Conservation (phyloP, 768 basidiomycete species). For the Mycena kentingensis region DNA sequence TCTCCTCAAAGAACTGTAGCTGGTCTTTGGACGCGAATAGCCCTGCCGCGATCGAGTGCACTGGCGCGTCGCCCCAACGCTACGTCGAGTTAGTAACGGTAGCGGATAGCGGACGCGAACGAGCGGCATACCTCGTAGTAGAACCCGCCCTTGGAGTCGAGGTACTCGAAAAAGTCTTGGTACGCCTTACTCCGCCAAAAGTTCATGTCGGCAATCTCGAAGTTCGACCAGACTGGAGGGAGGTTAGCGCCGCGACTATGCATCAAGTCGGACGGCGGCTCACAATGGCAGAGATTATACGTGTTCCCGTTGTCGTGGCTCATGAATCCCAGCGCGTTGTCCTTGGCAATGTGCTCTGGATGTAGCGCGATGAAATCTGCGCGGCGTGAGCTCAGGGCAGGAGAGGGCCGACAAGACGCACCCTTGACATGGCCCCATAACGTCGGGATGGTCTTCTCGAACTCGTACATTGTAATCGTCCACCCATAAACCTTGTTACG, state of each 20-base stretch:
- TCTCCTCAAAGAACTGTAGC: conserved; percentile 76
- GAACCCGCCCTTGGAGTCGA: conserved; percentile 64
- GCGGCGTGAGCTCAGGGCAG: not conserved
- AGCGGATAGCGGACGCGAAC: conserved; percentile 39
- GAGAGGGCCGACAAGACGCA: conserved; percentile 26
- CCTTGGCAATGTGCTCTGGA: conserved; percentile 57
- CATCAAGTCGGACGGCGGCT: conserved; percentile 26
- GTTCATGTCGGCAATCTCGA: conserved; percentile 69
- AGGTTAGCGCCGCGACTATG: not conserved
- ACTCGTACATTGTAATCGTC: conserved; percentile 76
- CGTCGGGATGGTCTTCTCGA: conserved; percentile 70
- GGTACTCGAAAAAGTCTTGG: conserved; percentile 62
- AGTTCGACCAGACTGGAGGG: conserved; percentile 57
- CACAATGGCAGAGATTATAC: conserved; percentile 77
- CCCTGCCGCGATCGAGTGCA: conserved; percentile 68
- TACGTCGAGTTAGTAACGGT: conserved; percentile 27
- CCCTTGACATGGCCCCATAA: conserved; percentile 74
- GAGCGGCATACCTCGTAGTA: conserved; percentile 64
- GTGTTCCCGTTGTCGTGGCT: conserved; percentile 49
- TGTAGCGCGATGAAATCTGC: conserved; percentile 56
- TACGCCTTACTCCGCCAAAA: conserved; percentile 72
- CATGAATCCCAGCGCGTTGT: conserved; percentile 65
- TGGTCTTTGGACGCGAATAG: conserved; percentile 58
- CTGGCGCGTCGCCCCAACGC: conserved; percentile 64
- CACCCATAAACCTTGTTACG: conserved; percentile 73